Evolutionary conservation across 2,329 filamentous ascomycete species (phyloP), one percentile per base, ranked within the genome.

Genomic region (Trichoderma simmonsii): DNA sequence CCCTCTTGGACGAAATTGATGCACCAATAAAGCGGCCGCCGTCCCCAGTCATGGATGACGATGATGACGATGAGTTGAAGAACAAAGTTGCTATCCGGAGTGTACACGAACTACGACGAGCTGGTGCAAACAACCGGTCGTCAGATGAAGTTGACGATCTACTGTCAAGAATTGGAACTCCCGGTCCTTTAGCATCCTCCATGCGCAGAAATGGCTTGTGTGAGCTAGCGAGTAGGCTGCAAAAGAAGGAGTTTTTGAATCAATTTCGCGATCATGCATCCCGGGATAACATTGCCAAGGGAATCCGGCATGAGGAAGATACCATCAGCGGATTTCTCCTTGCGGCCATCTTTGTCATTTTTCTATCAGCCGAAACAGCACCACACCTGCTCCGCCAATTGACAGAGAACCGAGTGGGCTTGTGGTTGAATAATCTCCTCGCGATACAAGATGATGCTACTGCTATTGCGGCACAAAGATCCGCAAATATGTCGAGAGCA

Each of bases 241-340:
- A 87, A 63, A 84, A 91, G 64, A 90, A 90, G 76, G 84, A 84
- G 1, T 94, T 93, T 76, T 83, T 89, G 32, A 85, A 86, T 21
- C 90, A 92, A 73, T 94, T 97, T 76, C 86, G 92, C 24, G 91
- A 94, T 73, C 91, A 93, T 75, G 89, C 90, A 7, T 89, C 92
- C 71, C 92, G 93, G 73, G 87, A 90, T 69, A 88, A 87, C 34
- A 84, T 98, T 18, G 87, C 94, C 67, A 85, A 87, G 59, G 87
- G 88, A 56, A 84, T 92, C 11, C 86, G 85, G 1, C 83, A 85
- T 63, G 88, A 91, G 76, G 81, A 85, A 1, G 92, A 94, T 77
- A 75, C 86, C 26, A 82, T 92, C 43, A 86, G 86, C 66, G 90
- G 89, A 7, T 92, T 91, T 77, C 83, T 89, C 1, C 85, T 94